phyloP scores from a whole-genome alignment of 169 alveolate genomes.

The Plasmodium reichenowi region DNA sequence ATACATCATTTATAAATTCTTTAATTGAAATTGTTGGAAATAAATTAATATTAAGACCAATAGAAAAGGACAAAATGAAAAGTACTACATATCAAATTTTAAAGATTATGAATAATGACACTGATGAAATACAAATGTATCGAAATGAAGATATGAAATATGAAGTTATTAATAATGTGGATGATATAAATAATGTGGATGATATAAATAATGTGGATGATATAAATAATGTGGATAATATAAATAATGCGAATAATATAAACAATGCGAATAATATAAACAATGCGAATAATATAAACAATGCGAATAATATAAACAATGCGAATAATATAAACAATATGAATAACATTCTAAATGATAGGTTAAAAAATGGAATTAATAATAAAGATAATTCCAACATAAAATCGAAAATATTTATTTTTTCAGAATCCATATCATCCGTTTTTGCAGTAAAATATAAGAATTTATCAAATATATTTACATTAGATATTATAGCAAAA shows the following conservation, averaged over 20 bases:
- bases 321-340: constrained; percentile 2
- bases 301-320: constrained; percentile 6
- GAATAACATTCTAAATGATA: neutral
- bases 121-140: neutral
- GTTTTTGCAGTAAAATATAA: constrained; percentile 57
- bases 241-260: neutral
- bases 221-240: neutral
- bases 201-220: constrained; percentile 1
- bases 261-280: neutral
- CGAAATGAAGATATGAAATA: no score
- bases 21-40: constrained; percentile 62
- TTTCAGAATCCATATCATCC: constrained; percentile 64
- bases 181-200: constrained; percentile 3
- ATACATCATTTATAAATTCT: constrained; percentile 45
- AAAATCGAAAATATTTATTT: constrained; percentile 66
- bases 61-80: constrained; percentile 50
- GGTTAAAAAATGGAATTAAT: neutral
- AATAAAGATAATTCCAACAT: constrained; percentile 36
- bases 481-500: constrained; percentile 58
- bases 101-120: constrained; percentile 14
- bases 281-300: no score
- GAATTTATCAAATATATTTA: constrained; percentile 27
- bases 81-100: constrained; percentile 14
- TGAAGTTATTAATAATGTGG: neutral
- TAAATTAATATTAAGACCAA: constrained; percentile 39